phyloP scores from a whole-genome alignment of 148 eudicot species.

The Heliamphora exappendiculata region DNA sequence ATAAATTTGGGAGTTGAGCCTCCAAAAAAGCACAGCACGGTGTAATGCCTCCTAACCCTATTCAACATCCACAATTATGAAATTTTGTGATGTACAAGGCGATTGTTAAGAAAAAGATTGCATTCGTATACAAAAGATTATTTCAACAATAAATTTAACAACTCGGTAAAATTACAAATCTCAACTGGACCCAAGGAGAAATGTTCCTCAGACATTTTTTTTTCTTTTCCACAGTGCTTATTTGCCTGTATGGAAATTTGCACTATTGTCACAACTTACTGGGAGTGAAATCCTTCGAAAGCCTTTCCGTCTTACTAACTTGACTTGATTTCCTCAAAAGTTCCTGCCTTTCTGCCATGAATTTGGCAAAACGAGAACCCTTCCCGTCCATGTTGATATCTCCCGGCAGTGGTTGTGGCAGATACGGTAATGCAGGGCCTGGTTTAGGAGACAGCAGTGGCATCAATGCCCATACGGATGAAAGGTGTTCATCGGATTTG shows the following conservation, averaged over 20 bases:
- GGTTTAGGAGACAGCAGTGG: slow-evolving; percentile 69
- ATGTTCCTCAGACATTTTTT: neutral
- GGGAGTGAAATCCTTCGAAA: slow-evolving; percentile 30
- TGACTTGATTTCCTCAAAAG: slow-evolving; percentile 32
- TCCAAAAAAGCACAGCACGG: no score
- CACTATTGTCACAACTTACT: slow-evolving; percentile 61
- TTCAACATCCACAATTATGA: no score
- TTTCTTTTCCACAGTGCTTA: neutral
- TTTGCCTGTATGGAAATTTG: neutral
- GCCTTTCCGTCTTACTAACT: slow-evolving; percentile 24
- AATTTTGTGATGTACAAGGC: no score
- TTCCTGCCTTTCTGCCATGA: slow-evolving; percentile 57
- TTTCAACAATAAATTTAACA: neutral
- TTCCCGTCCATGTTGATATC: slow-evolving; percentile 37
- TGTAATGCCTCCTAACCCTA: no score
- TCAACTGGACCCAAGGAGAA: neutral
- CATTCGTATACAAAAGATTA: neutral
- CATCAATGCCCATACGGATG: slow-evolving; percentile 84
- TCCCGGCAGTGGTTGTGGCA: slow-evolving; percentile 18
- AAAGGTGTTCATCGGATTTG: slow-evolving; percentile 51
- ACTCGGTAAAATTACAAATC: slow-evolving; percentile 1
- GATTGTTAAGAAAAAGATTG: no score
- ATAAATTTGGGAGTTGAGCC: no score
- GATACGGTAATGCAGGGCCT: slow-evolving; percentile 37
- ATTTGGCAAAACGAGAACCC: slow-evolving; percentile 83